A percentile compares a stretch with the other conserved stretches of the same genome.
phyloP scores from a whole-genome alignment of 2,329 filamentous ascomycete genomes.

The Aspergillus ruber region DNA sequence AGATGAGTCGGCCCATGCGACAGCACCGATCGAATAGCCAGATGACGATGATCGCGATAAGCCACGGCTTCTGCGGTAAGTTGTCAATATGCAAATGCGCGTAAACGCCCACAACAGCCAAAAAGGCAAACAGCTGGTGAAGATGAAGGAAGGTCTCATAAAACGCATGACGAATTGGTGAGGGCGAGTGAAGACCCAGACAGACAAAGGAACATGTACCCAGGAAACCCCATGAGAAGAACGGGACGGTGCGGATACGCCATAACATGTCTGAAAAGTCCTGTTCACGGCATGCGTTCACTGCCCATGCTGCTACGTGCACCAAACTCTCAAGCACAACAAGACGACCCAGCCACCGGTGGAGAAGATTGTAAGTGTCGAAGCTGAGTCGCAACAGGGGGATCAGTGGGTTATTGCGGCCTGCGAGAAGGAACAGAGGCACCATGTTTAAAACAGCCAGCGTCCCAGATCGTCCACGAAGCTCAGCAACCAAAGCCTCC shows the following conservation, averaged over 20 bases:
- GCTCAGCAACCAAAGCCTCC: constrained; percentile 63
- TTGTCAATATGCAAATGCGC: constrained; percentile 37
- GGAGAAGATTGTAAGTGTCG: constrained; percentile 89
- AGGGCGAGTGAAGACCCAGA: constrained; percentile 39
- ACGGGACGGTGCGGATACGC: constrained; percentile 30
- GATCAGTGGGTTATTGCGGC: constrained; percentile 91
- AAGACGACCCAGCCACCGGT: constrained; percentile 75
- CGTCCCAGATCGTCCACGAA: constrained; percentile 78
- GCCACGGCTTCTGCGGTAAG: constrained; percentile 37
- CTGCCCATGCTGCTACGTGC: constrained; percentile 70
- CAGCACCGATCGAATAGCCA: constrained; percentile 40
- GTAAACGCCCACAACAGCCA: constrained; percentile 40
- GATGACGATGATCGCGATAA: constrained; percentile 29
- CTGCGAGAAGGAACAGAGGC: constrained; percentile 78
- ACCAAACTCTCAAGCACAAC: constrained; percentile 64
- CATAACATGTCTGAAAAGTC: constrained; percentile 26
- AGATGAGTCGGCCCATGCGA: constrained; percentile 45
- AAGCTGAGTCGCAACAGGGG: constrained; percentile 77
- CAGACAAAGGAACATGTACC: constrained; percentile 36
- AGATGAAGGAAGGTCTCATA: constrained; percentile 44
- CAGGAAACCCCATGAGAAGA: constrained; percentile 42
- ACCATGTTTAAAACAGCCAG: constrained; percentile 87
- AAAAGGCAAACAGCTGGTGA: constrained; percentile 40
- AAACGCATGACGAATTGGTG: constrained; percentile 40
- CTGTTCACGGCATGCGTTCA: constrained; percentile 53